These are phyloP conservation scores for Aspergillus carlsbadensis DNA, from an alignment of 495 filamentous ascomycete species.

Conservation along the genomic window DNA sequence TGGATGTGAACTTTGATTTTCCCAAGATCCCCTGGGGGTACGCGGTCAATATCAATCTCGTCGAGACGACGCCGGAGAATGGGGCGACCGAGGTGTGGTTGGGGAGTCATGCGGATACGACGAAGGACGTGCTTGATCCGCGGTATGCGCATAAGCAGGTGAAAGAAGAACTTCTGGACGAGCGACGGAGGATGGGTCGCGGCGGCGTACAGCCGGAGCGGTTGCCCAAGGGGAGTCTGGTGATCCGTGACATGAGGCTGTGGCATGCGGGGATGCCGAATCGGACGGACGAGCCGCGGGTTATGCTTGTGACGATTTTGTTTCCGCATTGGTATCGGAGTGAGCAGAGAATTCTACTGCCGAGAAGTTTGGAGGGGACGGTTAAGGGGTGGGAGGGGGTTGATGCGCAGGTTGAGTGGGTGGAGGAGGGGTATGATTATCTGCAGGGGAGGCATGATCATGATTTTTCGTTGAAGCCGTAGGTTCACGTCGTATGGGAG, in stretches of 20 bases:
- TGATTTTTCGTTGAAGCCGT: constrained; percentile 24
- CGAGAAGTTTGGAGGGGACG: constrained; percentile 17
- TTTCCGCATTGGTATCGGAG: constrained; percentile 32
- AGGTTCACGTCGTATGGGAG: too few relatives aligned
- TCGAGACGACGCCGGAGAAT: constrained; percentile 30
- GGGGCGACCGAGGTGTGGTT: constrained; percentile 47
- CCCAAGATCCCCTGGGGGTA: constrained; percentile 31
- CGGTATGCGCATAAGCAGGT: constrained; percentile 19
- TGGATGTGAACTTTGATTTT: constrained; percentile 54
- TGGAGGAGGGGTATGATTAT: constrained; percentile 28
- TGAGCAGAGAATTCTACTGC: constrained; percentile 20
- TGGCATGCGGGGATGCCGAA: constrained; percentile 50
- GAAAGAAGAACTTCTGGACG: constrained; percentile 28
- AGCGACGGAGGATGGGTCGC: constrained; percentile 25
- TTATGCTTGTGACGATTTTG: constrained; percentile 40
- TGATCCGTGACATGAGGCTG: constrained; percentile 40
- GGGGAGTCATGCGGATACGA: constrained; percentile 35
- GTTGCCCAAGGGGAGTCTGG: constrained; percentile 38
- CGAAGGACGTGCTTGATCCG: constrained; percentile 8
- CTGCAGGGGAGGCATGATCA: constrained; percentile 29
- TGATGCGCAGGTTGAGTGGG: constrained; percentile 26
- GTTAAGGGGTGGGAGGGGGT: constrained; percentile 15
- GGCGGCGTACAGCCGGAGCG: constrained; percentile 32
- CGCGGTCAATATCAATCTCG: constrained; percentile 24
- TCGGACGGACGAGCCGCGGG: constrained; percentile 36